Percentiles rank a stretch among this genome's conserved stretches.
Conservation (phyloP, 345 rosid species). For the Excoecaria agallocha region DNA sequence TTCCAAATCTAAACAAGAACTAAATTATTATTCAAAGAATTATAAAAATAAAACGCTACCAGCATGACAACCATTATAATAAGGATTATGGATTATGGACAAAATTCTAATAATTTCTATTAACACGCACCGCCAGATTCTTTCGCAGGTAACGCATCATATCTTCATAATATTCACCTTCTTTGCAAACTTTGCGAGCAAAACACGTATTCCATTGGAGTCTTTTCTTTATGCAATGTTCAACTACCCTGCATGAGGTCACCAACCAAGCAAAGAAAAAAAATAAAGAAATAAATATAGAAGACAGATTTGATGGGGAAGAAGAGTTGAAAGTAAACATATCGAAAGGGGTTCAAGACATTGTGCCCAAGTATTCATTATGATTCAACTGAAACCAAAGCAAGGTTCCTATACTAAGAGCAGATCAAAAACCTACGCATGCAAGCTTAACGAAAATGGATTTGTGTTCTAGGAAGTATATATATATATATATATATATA, state of each 20-base stretch:
- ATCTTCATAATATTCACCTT: constrained; percentile 93
- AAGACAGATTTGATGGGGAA: neutral
- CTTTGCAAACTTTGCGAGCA: constrained; percentile 88
- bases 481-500: no score
- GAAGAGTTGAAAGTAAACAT: neutral
- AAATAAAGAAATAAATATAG: neutral
- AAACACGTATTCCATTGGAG: constrained; percentile 80
- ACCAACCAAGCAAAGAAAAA: neutral
- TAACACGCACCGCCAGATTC: constrained; percentile 77
- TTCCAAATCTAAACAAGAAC: neutral
- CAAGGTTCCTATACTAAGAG: neutral
- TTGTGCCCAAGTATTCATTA: neutral
- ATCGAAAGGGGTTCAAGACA: neutral
- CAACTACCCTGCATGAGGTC: constrained; percentile 52
- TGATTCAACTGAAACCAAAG: neutral
- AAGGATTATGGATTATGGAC: neutral
- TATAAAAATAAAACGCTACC: neutral
- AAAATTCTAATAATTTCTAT: neutral
- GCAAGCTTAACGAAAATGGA: neutral
- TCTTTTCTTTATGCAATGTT: constrained; percentile 87
- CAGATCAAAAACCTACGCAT: neutral
- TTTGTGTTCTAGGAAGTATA: neutral
- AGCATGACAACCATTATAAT: neutral
- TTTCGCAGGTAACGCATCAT: constrained; percentile 94
- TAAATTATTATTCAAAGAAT: neutral